Evolutionary conservation across 345 rosid genomes (phyloP).

Genomic region (Clarkia xantiana): DNA sequence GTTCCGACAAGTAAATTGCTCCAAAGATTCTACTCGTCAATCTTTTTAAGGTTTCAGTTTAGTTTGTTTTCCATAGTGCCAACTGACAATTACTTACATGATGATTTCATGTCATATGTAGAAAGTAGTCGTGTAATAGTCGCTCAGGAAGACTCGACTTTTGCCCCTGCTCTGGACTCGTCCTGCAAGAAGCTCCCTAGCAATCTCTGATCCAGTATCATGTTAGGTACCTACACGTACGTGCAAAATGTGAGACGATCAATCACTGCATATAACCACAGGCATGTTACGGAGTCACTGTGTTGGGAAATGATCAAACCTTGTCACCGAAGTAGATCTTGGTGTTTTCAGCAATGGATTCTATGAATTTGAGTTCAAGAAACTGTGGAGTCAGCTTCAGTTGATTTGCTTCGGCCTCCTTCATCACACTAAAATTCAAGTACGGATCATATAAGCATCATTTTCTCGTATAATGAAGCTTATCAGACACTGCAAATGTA

Average conservation of each 20-base stretch:
- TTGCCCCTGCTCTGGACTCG: constrained; percentile 10
- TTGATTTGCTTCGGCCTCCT: constrained; percentile 88
- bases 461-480: not conserved
- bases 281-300: too few species aligned
- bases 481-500: not conserved
- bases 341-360: constrained; percentile 72
- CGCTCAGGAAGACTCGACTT: not conserved
- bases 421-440: constrained; percentile 30
- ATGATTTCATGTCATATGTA: too few species aligned
- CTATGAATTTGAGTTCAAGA: constrained; percentile 80
- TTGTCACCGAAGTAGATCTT: constrained; percentile 85
- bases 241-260: too few species aligned
- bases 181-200: constrained; percentile 61
- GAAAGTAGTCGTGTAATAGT: too few species aligned
- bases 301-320: constrained; percentile 18
- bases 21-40: too few species aligned
- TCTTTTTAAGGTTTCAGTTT: too few species aligned
- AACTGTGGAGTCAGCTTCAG: constrained; percentile 78
- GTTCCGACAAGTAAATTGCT: too few species aligned
- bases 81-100: too few species aligned
- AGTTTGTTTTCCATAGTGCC: too few species aligned
- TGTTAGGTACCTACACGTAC: constrained; percentile 49
- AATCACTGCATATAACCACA: too few species aligned
- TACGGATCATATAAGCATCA: not conserved
- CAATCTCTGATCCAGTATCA: constrained; percentile 78